Evolutionary conservation across 2,329 filamentous ascomycete genomes (phyloP), one percentile per base, ranked within the genome.

Genomic region (Aspergillus intermedius): DNA sequence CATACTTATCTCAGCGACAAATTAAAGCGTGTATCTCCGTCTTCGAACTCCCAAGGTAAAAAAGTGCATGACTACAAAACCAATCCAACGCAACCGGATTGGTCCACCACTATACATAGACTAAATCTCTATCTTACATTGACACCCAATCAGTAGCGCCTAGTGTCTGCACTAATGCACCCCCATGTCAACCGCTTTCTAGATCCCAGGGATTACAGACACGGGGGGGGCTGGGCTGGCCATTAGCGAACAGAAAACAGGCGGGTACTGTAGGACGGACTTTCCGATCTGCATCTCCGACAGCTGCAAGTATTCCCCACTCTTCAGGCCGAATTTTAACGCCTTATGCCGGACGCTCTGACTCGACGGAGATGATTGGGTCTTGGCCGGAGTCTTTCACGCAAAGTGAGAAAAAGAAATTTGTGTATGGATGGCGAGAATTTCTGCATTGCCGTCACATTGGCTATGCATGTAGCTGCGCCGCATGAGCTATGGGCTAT

Each of bases 1-100:
- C 62, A 61, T 60, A 52, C 44, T 43, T 32, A 49, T 51, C 53
- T 52, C 48, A 50, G 61, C 54, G 56, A 63, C 66, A 65, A 68
- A 69, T 69, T 51, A 60, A 59, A 61, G 49, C 49, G 39, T 48
- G 46, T 30, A 54, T 49, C 49, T 49, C 37, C 49, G 46, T 45
- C 54, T 56, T 46, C 53, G 55, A 50, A 52, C 49, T 60, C 55
- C 56, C 61, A 57, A 55, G 57, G 59, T 1, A 30, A 44, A 53
- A 53, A 55, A 60, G 52, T 47, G 50, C 59, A 46, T 54, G 53
- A 2, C 15, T 40, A 40, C 17, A 12, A 40, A 19, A 12, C 15
- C n/a, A 40, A 21, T 40, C 19, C 37, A 19, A 40, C 37, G 10
- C 17, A 40, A 21, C 37, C 15, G 37, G 37, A 40, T 40, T 40